phyloP scores from a whole-genome alignment of 208 protist species.

The Eutreptiella sp. region DNA sequence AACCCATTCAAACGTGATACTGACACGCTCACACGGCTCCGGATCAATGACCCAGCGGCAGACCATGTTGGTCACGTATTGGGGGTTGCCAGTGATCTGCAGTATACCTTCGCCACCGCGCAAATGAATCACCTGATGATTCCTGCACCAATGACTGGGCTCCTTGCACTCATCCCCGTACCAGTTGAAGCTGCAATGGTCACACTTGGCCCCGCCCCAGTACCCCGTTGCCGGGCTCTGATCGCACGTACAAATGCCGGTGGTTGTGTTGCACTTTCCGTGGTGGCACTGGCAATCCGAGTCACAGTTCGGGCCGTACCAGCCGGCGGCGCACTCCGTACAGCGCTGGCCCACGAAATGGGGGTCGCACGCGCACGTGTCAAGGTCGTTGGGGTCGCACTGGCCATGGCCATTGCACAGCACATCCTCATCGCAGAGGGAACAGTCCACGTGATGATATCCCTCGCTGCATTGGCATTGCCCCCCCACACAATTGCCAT shows the following conservation, averaged over 20 bases:
- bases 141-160: conserved; percentile 1
- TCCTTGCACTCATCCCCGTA: not conserved
- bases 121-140: conserved; percentile 5
- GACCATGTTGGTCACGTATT: not conserved
- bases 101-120: not conserved
- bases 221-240: not conserved
- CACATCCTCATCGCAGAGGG: conserved; percentile 1
- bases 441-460: conserved; percentile 32
- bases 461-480: conserved; percentile 4
- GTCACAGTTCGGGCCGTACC: conserved; percentile 20
- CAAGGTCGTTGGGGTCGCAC: not conserved
- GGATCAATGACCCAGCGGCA: conserved; percentile 7
- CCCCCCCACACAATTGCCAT: too few species aligned
- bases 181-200: not conserved
- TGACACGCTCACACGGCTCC: too few species aligned
- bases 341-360: conserved; percentile 1
- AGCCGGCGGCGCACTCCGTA: not conserved
- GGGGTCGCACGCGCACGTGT: not conserved
- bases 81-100: not conserved
- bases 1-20: too few species aligned
- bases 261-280: not conserved
- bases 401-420: conserved; percentile 8
- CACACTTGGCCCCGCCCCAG: conserved; percentile 12
- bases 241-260: conserved; percentile 1
- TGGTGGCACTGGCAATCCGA: conserved; percentile 12